A percentile compares a stretch with the other conserved stretches of the same genome.
phyloP scores from a whole-genome alignment of 257 asterid genomes.

The Solanum gracilifrons region DNA sequence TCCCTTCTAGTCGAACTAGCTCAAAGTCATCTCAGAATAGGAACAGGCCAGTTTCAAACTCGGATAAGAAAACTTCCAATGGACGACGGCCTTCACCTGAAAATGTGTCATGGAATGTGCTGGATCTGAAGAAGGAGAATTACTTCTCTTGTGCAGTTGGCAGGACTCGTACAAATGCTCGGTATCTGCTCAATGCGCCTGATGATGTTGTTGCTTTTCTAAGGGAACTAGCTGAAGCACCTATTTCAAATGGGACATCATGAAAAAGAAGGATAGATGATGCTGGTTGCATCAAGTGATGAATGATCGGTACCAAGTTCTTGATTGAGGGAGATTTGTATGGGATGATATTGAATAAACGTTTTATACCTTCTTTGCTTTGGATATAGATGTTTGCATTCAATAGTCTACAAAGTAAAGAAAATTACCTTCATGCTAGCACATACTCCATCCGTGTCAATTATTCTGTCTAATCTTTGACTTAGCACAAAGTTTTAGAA shows the following conservation, averaged over 20 bases:
- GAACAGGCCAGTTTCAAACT: slow-evolving; percentile 14
- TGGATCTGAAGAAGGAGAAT: slow-evolving; percentile 87
- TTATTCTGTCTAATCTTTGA: background rate
- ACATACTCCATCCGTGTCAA: background rate
- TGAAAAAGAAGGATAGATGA: background rate
- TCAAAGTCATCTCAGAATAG: slow-evolving; percentile 29
- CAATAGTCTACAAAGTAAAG: background rate
- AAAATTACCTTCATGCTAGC: background rate
- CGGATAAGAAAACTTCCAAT: slow-evolving; percentile 24
- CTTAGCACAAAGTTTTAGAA: background rate
- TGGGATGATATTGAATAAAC: background rate
- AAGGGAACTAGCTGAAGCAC: slow-evolving; percentile 42
- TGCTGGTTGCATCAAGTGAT: background rate
- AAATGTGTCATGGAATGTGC: slow-evolving; percentile 62
- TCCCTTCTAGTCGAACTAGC: slow-evolving; percentile 27
- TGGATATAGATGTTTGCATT: background rate
- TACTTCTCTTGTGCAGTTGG: slow-evolving; percentile 93
- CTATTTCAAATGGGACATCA: background rate
- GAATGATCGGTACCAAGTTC: background rate
- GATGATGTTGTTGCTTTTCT: slow-evolving; percentile 61
- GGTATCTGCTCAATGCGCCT: slow-evolving; percentile 52
- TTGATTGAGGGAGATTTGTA: background rate
- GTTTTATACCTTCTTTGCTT: background rate
- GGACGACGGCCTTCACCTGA: slow-evolving; percentile 32
- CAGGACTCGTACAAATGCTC: slow-evolving; percentile 67